A percentile compares a stretch with the other conserved stretches of the same genome.
Conservation (phyloP, 1,139 yeast species). For the Debaryomycetaceae sp. region DNA sequence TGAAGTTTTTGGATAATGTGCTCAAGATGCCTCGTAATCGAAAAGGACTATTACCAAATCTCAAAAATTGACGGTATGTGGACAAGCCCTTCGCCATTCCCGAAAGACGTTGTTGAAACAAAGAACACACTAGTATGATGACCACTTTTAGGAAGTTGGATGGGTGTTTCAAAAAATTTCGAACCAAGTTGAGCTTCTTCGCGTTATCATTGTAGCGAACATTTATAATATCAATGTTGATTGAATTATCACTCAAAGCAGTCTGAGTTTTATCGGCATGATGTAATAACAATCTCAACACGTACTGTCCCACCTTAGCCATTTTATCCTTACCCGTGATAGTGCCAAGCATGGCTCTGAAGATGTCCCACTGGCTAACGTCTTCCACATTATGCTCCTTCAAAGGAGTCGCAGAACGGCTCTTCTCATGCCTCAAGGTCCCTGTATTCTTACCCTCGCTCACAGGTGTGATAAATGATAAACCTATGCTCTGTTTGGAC, state of each 20-base stretch:
- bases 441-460: constrained; percentile 1
- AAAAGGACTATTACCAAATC: constrained; percentile 74
- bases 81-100: constrained; percentile 52
- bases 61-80: constrained; percentile 61
- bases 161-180: constrained; percentile 42
- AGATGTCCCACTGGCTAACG: constrained; percentile 33
- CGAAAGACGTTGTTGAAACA: constrained; percentile 34
- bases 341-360: constrained; percentile 50
- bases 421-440: background rate
- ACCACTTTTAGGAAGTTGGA: constrained; percentile 36
- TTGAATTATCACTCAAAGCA: constrained; percentile 30
- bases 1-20: constrained; percentile 13
- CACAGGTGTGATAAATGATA: constrained; percentile 5
- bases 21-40: constrained; percentile 32
- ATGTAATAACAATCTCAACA: constrained; percentile 49
- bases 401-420: background rate
- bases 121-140: constrained; percentile 25
- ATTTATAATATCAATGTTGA: constrained; percentile 29
- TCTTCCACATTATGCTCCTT: background rate
- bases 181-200: constrained; percentile 31
- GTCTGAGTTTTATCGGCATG: constrained; percentile 43
- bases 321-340: constrained; percentile 68
- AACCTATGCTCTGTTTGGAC: constrained; percentile 2
- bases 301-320: constrained; percentile 62
- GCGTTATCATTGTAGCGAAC: constrained; percentile 30